Percentiles rank a stretch among this genome's conserved stretches.
Conservation (phyloP, 768 basidiomycete genomes). For the Suillus spraguei region DNA sequence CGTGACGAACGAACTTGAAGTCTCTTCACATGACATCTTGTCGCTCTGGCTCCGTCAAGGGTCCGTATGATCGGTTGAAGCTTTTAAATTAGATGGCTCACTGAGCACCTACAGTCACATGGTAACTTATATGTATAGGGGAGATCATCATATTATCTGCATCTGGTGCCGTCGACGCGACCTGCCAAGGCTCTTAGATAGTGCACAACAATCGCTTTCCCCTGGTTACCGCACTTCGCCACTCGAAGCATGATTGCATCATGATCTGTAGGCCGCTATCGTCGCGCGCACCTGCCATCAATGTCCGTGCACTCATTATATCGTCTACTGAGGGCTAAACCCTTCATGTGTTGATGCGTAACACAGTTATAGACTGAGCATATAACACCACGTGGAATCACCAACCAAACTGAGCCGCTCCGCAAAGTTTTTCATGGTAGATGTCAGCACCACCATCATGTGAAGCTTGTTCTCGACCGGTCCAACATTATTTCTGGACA, state of each 20-base stretch:
- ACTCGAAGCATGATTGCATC: not conserved
- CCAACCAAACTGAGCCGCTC: not conserved
- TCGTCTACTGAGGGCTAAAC: not conserved
- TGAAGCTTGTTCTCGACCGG: not conserved
- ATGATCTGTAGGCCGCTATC: not conserved
- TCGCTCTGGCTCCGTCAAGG: not conserved
- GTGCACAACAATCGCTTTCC: not conserved
- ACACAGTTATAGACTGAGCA: not conserved
- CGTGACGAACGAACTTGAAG: not conserved
- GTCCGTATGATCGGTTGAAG: not conserved
- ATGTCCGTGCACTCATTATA: not conserved
- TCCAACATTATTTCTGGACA: not conserved
- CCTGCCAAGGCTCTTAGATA: not conserved
- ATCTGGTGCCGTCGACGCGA: not conserved
- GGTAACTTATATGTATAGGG: too few relatives aligned
- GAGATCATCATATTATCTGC: not conserved
- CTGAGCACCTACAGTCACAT: not conserved
- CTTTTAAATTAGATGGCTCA: not conserved
- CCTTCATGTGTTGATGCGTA: not conserved
- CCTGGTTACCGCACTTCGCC: not conserved
- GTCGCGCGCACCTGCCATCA: not conserved
- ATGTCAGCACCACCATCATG: not conserved
- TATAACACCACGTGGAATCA: not conserved
- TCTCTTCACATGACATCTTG: not conserved
- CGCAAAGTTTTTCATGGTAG: not conserved